Evolutionary conservation across 1,284 basidiomycete species (phyloP), one percentile per base, ranked within the genome.

Genomic region (Cryptococcus jaspeensis): DNA sequence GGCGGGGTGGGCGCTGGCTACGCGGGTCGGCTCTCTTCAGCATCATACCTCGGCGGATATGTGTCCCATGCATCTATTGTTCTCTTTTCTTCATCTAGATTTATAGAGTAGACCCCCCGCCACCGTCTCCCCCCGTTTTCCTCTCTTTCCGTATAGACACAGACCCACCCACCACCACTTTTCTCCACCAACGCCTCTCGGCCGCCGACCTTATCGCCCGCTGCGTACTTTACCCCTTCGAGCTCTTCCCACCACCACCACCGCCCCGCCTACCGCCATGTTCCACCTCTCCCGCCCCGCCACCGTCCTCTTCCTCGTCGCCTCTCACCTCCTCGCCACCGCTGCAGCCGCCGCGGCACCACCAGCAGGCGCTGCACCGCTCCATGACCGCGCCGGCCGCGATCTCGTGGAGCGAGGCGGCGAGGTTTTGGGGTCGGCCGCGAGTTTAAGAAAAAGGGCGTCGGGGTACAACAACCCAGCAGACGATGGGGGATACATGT

Each of bases 401-500:
- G 3, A 32, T n/a, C 32, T 22, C 37, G n/a, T 47, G 37, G 41
- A 41, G 15, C 23, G 39, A 38, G 35, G 40, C 32, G 28, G 28
- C 9, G 48, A 32, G 20, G 43, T 36, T 12, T 42, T 60, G 1
- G 58, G 58, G 2, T 63, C 61, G 37, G 58, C 58, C 15, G 42
- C 50, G 16, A 41, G 16, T 18, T 16, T 53, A 41, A 37, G 51
- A 37, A 55, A 52, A 50, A 49, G 59, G 35, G 56, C 54, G 12
- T 59, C 20, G 38, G 65, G 55, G 5, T 67, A 64, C 42, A 60
- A 42, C 5, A 60, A 66, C 47, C 67, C 67, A 18, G 23, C n/a
- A 3, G 42, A 52, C 16, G 40, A 40, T 25, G 65, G 67, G 18
- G 67, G 67, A 25, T 65, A 52, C 41, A 69, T 69, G 67, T 48